Evolutionary conservation across 2,329 filamentous ascomycete species (phyloP).

Genomic region (Venturia pyrina): DNA sequence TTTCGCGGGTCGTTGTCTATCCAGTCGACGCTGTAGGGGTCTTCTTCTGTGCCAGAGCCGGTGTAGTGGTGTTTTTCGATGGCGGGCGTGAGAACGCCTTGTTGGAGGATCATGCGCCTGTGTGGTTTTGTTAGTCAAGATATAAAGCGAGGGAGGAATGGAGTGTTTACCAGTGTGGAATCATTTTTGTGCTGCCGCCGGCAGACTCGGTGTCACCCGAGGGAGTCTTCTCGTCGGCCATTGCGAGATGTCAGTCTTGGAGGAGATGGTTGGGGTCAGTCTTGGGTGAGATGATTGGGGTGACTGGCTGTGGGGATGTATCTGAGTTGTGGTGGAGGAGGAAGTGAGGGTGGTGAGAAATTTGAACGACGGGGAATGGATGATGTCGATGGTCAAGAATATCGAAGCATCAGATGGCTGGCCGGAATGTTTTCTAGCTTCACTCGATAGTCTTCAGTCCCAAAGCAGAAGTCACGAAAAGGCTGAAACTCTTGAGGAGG

Average conservation of each 20-base stretch:
- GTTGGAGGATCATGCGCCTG: constrained; percentile 27
- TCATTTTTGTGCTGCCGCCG: neutral
- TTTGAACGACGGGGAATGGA: neutral
- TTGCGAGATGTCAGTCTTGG: neutral
- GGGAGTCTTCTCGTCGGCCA: neutral
- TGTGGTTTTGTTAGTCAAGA: constrained; percentile 18
- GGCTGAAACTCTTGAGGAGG: neutral
- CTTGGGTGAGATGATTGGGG: too few relatives aligned
- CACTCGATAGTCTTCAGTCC: neutral
- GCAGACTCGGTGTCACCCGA: neutral
- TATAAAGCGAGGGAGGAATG: neutral
- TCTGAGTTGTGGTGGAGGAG: neutral
- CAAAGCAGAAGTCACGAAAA: neutral
- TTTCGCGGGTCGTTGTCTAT: constrained; percentile 37
- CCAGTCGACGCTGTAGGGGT: constrained; percentile 37
- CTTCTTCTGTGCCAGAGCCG: constrained; percentile 33
- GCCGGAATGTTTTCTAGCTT: neutral
- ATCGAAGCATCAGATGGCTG: neutral
- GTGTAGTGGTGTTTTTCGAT: constrained; percentile 31
- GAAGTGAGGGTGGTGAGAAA: neutral
- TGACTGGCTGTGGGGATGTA: too few relatives aligned
- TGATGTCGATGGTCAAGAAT: neutral
- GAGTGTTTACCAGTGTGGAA: neutral
- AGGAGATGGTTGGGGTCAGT: neutral
- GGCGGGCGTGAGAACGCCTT: constrained; percentile 27